Percentiles rank a stretch among this genome's conserved stretches.
These are phyloP conservation scores for Hanseniaspora sp. DNA, from an alignment of 1,139 yeast genomes.

Conservation along the genomic window DNA sequence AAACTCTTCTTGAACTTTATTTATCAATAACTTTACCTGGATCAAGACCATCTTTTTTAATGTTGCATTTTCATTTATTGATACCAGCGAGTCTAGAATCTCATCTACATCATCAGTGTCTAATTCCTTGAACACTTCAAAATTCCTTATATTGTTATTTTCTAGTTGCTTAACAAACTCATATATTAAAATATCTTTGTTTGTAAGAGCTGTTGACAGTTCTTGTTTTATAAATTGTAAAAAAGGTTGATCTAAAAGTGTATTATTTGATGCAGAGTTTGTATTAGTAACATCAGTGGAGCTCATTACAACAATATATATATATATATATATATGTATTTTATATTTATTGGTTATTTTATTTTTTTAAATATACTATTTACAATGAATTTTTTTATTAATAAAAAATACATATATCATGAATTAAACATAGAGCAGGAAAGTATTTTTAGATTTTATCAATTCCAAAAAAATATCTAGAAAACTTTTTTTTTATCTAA, in stretches of 20 bases:
- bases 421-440: too few relatives aligned
- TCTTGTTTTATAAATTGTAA: slow-evolving; percentile 5
- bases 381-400: too few relatives aligned
- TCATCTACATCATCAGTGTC: slow-evolving; percentile 4
- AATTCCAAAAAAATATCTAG: too few relatives aligned
- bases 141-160: slow-evolving; percentile 4
- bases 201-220: not conserved
- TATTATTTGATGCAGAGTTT: not conserved
- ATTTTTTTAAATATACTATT: too few relatives aligned
- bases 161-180: slow-evolving; percentile 10
- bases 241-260: not conserved
- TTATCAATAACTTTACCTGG: not conserved
- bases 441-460: too few relatives aligned
- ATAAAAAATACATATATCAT: too few relatives aligned
- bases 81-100: not conserved
- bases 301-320: too few relatives aligned
- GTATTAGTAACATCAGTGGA: too few relatives aligned
- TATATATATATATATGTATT: too few relatives aligned
- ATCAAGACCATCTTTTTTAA: not conserved
- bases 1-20: slow-evolving; percentile 1
- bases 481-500: too few relatives aligned
- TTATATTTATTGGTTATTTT: too few relatives aligned
- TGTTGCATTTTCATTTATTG: not conserved
- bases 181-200: slow-evolving; percentile 1
- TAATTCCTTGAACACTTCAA: not conserved